Evolutionary conservation across 2,329 filamentous ascomycete genomes (phyloP), one percentile per base, ranked within the genome.

Genomic region (Cercospora zeina): DNA sequence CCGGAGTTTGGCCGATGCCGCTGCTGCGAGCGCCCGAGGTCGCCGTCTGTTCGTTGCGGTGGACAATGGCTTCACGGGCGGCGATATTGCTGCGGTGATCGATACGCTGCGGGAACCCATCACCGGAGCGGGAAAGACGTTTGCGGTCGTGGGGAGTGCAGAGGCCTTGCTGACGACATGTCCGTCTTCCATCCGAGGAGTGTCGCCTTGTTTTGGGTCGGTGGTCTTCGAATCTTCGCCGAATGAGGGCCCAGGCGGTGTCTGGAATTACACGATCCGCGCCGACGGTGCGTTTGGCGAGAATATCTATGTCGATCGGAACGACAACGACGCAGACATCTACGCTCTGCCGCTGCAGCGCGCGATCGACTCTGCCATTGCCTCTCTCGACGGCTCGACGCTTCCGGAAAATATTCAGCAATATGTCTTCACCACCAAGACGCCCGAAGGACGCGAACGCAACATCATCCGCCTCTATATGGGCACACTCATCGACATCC

Each of bases 251-350:
- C 65, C 74, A 0, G 83, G 82, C 6, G 83, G 83, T 1, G 76
- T 84, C 49, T 96, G 93, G 93, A 96, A 95, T 76, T 97, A 96
- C 72, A 93, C 90, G 0, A 80, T 96, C 27, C 82, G 90, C 61
- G 87, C 87, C 2, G 93, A 96, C 72, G 88, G 88, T 36, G 81
- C 85, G 0, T 81, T 96, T 61, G 87, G 87, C 19, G 74, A 76
- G 7, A 84, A 82, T 59, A 86, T 96, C 64, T 82, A 88, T 66
- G 83, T 89, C 31, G 80, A 87, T 34, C 79, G 80, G n/a, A 75
- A 81, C 49, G 81, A 82, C 67, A 96, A 96, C 71, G 89, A 91
- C 73, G 85, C 85, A 53, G 83, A 96, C 75, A 80, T 93, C 19
- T 96, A 93, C 70, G 77, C 89, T 39, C 78, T 96, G 16, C 93